phyloP scores from a whole-genome alignment of 192 early-diverging fungal species.

The Rhizophagus sp. region DNA sequence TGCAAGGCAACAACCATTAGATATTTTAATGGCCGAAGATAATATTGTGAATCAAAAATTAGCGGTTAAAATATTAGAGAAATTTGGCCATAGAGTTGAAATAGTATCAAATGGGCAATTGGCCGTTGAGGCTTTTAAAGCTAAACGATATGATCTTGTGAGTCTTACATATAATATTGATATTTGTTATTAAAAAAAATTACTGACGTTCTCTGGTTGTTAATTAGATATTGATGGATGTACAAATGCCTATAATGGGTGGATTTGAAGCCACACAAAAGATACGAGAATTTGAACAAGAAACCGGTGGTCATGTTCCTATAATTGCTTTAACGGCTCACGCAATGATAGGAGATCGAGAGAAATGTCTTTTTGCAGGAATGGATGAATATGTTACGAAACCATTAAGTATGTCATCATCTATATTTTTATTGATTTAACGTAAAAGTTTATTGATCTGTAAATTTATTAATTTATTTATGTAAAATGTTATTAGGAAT shows the following conservation, averaged over 20 bases:
- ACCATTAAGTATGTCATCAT: conserved; percentile 42
- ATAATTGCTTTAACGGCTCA: conserved; percentile 87
- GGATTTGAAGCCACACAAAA: conserved; percentile 84
- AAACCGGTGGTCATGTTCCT: conserved; percentile 55
- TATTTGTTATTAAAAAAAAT: background rate
- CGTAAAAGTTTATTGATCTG: background rate
- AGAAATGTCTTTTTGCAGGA: conserved; percentile 78
- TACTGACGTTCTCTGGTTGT: conserved; percentile 34
- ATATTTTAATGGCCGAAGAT: conserved; percentile 84
- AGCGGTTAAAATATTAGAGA: conserved; percentile 70
- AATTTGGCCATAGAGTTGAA: conserved; percentile 73
- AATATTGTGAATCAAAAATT: conserved; percentile 88
- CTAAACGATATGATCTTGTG: conserved; percentile 55
- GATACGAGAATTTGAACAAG: conserved; percentile 70
- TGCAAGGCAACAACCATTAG: conserved; percentile 62
- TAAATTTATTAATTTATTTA: background rate
- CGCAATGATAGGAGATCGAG: conserved; percentile 89
- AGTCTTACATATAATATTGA: conserved; percentile 15
- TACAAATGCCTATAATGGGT: conserved; percentile 90
- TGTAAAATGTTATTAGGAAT: conserved; percentile 38
- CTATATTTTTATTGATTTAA: background rate
- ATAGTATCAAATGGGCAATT: conserved; percentile 79
- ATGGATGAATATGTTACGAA: conserved; percentile 84
- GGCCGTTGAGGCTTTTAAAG: conserved; percentile 72
- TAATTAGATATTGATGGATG: conserved; percentile 79